Evolutionary conservation across 306 rosid genomes (phyloP).

Genomic region (Pterocarpus santalinus): DNA sequence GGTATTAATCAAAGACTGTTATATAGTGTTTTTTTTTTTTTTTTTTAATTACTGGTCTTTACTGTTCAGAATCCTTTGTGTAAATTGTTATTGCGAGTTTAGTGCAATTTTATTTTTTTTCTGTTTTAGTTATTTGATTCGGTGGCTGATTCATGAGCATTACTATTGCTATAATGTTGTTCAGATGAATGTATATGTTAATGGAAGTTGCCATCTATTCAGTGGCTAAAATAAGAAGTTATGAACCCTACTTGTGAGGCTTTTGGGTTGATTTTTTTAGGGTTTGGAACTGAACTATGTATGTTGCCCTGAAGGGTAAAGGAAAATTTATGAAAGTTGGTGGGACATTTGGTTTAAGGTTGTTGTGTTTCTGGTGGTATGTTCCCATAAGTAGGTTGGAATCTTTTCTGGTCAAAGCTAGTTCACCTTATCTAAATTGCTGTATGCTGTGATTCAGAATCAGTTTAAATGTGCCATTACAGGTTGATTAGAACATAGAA

Average conservation of each 20-base stretch:
- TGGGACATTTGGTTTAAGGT: slow-evolving; percentile 47
- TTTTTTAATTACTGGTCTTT: neutral
- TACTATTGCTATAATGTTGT: neutral
- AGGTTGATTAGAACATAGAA: slow-evolving; percentile 20
- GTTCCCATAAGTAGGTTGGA: slow-evolving; percentile 33
- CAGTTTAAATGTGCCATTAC: slow-evolving; percentile 16
- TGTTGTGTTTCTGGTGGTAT: slow-evolving; percentile 36
- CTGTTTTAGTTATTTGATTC: neutral
- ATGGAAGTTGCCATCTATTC: neutral
- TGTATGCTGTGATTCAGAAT: neutral
- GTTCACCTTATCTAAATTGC: neutral
- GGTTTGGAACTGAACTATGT: neutral
- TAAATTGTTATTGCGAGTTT: slow-evolving; percentile 18
- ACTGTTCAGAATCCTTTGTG: slow-evolving; percentile 48
- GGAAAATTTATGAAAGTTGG: neutral
- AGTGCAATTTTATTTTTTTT: slow-evolving; percentile 12
- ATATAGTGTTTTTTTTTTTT: slow-evolving; percentile 27
- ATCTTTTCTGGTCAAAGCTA: slow-evolving; percentile 45
- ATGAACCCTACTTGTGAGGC: neutral
- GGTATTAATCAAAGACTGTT: slow-evolving; percentile 15
- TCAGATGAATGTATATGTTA: neutral
- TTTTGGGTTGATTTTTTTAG: slow-evolving; percentile 4
- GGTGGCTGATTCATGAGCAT: neutral
- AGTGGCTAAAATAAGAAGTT: neutral
- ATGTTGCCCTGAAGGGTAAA: slow-evolving; percentile 28